A percentile compares a stretch with the other conserved stretches of the same genome.
These are phyloP conservation scores for Pseudocercospora macadamiae DNA, from an alignment of 2,329 filamentous ascomycete species.

Conservation along the genomic window DNA sequence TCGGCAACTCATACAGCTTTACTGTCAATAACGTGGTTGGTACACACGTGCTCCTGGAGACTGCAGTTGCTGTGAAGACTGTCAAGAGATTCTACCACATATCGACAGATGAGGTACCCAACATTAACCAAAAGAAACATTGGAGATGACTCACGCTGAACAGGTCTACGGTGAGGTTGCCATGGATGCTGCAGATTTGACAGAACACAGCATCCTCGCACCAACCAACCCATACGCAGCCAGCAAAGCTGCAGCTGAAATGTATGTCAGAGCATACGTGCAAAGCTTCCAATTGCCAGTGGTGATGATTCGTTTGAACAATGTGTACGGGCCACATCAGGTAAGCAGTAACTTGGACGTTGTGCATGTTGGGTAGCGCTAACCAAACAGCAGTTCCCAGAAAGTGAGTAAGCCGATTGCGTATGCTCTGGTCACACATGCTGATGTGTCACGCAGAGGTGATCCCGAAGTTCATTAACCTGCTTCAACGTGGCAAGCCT, in stretches of 20 bases:
- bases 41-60: conserved; percentile 80
- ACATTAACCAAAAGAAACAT: background rate
- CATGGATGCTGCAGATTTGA: conserved; percentile 69
- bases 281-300: conserved; percentile 80
- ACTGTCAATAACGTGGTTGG: conserved; percentile 81
- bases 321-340: conserved; percentile 83
- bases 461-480: conserved; percentile 78
- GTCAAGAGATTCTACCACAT: conserved; percentile 78
- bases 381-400: conserved; percentile 28
- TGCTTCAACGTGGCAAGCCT: conserved; percentile 67
- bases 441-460: conserved; percentile 60
- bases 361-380: conserved; percentile 13
- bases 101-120: conserved; percentile 67
- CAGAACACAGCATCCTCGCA: conserved; percentile 73
- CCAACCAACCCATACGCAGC: conserved; percentile 70
- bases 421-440: background rate
- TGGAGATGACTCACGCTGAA: conserved; percentile 13
- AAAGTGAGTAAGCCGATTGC: conserved; percentile 24
- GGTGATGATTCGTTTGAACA: conserved; percentile 81
- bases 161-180: conserved; percentile 80
- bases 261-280: conserved; percentile 74
- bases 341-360: conserved; percentile 52
- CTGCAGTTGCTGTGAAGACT: conserved; percentile 67
- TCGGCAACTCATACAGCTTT: conserved; percentile 80
- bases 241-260: conserved; percentile 43